Base-by-base conservation (phyloP, 208 protist species). In the Trichomonas vaginalis region DNA sequence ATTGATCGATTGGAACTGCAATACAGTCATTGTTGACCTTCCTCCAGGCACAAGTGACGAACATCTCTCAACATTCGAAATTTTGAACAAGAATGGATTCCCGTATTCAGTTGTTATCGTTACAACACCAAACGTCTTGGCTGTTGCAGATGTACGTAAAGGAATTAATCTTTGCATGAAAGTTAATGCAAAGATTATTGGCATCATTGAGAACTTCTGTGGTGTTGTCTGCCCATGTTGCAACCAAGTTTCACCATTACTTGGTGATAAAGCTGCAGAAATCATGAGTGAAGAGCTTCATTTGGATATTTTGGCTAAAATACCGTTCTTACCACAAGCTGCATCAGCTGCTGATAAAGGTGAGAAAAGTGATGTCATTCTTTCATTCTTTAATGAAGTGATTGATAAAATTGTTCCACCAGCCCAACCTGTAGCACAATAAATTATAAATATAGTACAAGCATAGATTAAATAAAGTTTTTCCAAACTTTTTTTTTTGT, bases 41-140 rank as follows among this genome's bases (percentile, higher is more conserved):
- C 99, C 99, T 49, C 99, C 99, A 10, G 99, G 99, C 79, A 99
- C 99, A 12, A 99, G 98, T 17, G 99, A 99, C 97, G 99, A 99
- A 97, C 99, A 99, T 97, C 98, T 99, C 79, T 99, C 98, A 40
- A 96, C 98, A 56, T 98, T 98, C 82, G 98, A 98, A 42, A 98
- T 99, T 92, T 97, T 99, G 82, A 97, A 97, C 98, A 23, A 95
- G 90, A 35, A 96, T 96, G 96, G 96, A 61, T 96, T 98, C 48
- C 3, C 17, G 10, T 92, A 48, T 47, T 98, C 98, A 49, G 98
- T 98, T 10, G 97, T 99, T 62, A 97, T 99, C 45, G 98, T 99
- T 39, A 99, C 99, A 0, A 99, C 99, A 15, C 99, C 99, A 82
- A 99, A 99, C 61, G 95, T 96, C 42, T 98, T 99, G 0, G 97